Evolutionary conservation across 2,329 filamentous ascomycete genomes (phyloP), one percentile per base, ranked within the genome.

Genomic region (Diaporthe velutina): DNA sequence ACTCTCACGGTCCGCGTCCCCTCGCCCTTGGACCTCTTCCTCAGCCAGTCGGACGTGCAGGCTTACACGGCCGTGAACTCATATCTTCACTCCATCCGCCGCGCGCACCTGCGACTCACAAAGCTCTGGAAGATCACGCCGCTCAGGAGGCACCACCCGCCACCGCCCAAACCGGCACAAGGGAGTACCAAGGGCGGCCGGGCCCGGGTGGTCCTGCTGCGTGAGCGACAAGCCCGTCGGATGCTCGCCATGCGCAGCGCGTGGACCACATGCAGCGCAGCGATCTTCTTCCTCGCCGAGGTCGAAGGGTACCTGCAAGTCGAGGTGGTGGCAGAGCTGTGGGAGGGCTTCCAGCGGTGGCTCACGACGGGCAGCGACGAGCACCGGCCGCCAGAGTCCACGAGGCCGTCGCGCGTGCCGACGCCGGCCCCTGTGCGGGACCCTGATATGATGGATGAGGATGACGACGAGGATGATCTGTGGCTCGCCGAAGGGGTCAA

Each of bases 201-300:
- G 74, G 87, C 88, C 25, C 89, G 90, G 76, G 88, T 94, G 22
- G 86, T 85, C 35, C 85, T 90, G 30, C 88, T 94, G 15, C 90
- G 95, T 38, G 85, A 90, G 78, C 90, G 94, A 68, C 90, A 92
- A 78, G 90, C 91, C 35, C 81, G 85, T 22, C 89, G 96, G 25
- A 88, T 90, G 6, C 87, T 88, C 45, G 89, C 90, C 0, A 93
- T 98, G 88, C 91, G 97, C 22, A 93, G 92, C 77, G 90, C 96
- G 0, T 99, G 97, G 97, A 96, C 95, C 0, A 97, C 95, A 0
- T 93, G 94, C 78, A 95, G 94, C 80, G 94, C 95, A 3, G 93
- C 95, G 1, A 90, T 98, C 5, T 98, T 98, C 84, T 94, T 98
- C 78, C 87, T 98, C 4, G 95, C 94, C 0, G 96, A 98, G 81